Evolutionary conservation across 176 grass and related monocot genomes (phyloP).

Genomic region (Triticum aestivum): IWGSC_CS_RefSeq_v2.1 NC_057812.1:33040162-33040661

Average conservation of each 20-base stretch:
- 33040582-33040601: neutral
- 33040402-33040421: constrained; percentile 69
- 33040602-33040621: neutral
- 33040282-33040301: constrained; percentile 87
- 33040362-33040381: constrained; percentile 50
- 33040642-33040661: too few species aligned
- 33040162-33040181: constrained; percentile 12
- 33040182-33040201: constrained; percentile 48
- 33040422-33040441: constrained; percentile 46
- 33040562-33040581: constrained; percentile 21
- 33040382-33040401: constrained; percentile 38
- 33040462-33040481: neutral
- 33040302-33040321: constrained; percentile 78
- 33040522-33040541: neutral
- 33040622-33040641: neutral
- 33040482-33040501: neutral
- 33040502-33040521: neutral
- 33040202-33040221: neutral
- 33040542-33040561: neutral
- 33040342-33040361: constrained; percentile 34
- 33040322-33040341: constrained; percentile 69
- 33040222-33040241: neutral
- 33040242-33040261: neutral
- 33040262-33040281: neutral
- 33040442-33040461: constrained; percentile 11